A percentile compares a stretch with the other conserved stretches of the same genome.
These are phyloP conservation scores for Zasmidium cellare DNA, from an alignment of 2,329 filamentous ascomycete species.

Conservation along the genomic window DNA sequence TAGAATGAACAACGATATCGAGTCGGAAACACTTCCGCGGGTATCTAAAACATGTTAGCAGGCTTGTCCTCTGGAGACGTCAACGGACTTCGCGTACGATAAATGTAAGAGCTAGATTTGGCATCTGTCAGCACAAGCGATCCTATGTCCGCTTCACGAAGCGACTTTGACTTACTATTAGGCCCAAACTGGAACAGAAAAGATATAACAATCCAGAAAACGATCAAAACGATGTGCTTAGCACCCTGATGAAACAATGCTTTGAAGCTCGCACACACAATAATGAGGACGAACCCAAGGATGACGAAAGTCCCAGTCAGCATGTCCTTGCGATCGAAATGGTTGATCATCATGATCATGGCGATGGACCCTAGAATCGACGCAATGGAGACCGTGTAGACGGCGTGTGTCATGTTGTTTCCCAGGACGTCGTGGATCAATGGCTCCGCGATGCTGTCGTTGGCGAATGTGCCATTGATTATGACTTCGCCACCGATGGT, in stretches of 20 bases:
- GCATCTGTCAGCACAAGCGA: no score
- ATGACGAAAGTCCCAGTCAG: constrained; percentile 48
- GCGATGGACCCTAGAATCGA: constrained; percentile 45
- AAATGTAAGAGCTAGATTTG: no score
- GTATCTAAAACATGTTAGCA: constrained; percentile 45
- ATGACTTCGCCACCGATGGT: neutral
- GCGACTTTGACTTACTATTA: constrained; percentile 2
- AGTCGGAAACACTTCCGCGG: constrained; percentile 59
- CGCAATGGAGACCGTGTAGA: constrained; percentile 33
- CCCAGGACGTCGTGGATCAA: constrained; percentile 17
- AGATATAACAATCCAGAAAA: constrained; percentile 48
- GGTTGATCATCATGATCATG: constrained; percentile 41
- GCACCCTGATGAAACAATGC: constrained; percentile 36
- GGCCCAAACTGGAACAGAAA: constrained; percentile 51
- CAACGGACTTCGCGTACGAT: no score
- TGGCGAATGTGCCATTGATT: constrained; percentile 1
- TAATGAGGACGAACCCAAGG: constrained; percentile 45
- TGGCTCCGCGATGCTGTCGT: constrained; percentile 2
- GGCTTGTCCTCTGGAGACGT: no score
- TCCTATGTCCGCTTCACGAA: no score
- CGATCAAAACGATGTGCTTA: constrained; percentile 36
- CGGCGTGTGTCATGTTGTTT: constrained; percentile 20
- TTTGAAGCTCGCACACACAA: constrained; percentile 45
- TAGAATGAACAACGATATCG: constrained; percentile 56
- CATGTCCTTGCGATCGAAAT: constrained; percentile 43